Evolutionary conservation across 192 early-diverging fungal genomes (phyloP).

Genomic region (Jimgerdemannia flammicorona): DNA sequence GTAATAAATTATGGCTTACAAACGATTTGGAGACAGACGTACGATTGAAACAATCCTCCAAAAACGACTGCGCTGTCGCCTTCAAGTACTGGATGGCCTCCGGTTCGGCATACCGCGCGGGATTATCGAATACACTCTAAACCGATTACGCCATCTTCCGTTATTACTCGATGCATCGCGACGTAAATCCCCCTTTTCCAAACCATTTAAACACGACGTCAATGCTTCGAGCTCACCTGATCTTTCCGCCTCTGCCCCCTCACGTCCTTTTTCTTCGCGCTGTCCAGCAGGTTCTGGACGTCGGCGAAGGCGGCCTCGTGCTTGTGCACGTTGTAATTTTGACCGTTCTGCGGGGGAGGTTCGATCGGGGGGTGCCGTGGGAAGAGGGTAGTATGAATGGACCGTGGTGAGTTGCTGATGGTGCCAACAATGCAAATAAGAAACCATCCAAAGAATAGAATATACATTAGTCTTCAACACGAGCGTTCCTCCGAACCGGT

Average conservation of each 20-base stretch:
- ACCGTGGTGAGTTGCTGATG: constrained; percentile 30
- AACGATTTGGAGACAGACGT: constrained; percentile 3
- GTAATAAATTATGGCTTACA: neutral
- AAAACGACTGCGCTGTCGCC: constrained; percentile 20
- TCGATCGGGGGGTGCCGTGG: neutral
- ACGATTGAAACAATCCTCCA: constrained; percentile 48
- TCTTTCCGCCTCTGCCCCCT: constrained; percentile 12
- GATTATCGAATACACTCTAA: neutral
- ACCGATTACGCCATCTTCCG: neutral
- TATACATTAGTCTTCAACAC: neutral
- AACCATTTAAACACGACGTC: too few relatives aligned
- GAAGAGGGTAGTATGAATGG: neutral
- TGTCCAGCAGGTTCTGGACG: neutral
- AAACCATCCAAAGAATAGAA: constrained; percentile 22
- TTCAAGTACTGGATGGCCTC: constrained; percentile 12
- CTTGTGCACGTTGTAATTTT: neutral
- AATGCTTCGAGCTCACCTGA: constrained; percentile 7
- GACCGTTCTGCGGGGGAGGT: neutral
- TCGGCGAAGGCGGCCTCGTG: neutral
- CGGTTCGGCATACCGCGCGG: neutral
- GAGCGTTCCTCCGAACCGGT: constrained; percentile 61
- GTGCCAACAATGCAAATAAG: constrained; percentile 31
- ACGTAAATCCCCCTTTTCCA: too few relatives aligned
- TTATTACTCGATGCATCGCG: too few relatives aligned
- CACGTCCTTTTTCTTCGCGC: neutral